Conservation (phyloP, 768 basidiomycete genomes). For the Lactarius deliciosus region DNA sequence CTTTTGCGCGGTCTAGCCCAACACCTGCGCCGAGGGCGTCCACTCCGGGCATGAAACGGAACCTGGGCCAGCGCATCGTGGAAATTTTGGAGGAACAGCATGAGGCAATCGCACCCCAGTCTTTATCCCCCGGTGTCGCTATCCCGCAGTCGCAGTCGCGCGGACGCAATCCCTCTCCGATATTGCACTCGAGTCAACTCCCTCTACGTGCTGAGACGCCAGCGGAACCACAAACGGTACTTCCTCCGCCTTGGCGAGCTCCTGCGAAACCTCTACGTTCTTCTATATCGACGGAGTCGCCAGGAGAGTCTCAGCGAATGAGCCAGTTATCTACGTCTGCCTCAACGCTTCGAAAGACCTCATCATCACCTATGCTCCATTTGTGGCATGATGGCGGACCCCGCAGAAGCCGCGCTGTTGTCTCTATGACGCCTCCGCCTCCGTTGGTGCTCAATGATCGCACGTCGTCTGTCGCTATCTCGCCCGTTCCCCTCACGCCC, state of each 20-base stretch:
- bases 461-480: conserved; percentile 12
- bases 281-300: conserved; percentile 44
- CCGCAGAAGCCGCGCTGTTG: conserved; percentile 21
- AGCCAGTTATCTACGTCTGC: conserved; percentile 23
- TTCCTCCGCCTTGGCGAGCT: conserved; percentile 65
- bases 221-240: conserved; percentile 53
- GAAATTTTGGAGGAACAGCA: conserved; percentile 26
- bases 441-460: conserved; percentile 20
- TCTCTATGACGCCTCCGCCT: conserved; percentile 30
- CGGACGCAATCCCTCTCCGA: conserved; percentile 19
- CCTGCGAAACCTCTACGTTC: conserved; percentile 58
- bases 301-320: conserved; percentile 23
- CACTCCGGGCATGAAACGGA: conserved; percentile 27
- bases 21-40: conserved; percentile 17
- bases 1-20: conserved; percentile 21
- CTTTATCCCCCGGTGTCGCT: neutral
- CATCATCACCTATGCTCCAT: conserved; percentile 44
- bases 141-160: conserved; percentile 1
- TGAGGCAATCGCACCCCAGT: conserved; percentile 8
- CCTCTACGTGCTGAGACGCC: conserved; percentile 67
- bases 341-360: conserved; percentile 44
- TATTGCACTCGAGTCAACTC: conserved; percentile 43
- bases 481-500: conserved; percentile 1
- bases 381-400: conserved; percentile 19
- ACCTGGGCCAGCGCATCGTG: conserved; percentile 29